Evolutionary conservation across 768 basidiomycete genomes (phyloP).

Genomic region (Chiua virens): DNA sequence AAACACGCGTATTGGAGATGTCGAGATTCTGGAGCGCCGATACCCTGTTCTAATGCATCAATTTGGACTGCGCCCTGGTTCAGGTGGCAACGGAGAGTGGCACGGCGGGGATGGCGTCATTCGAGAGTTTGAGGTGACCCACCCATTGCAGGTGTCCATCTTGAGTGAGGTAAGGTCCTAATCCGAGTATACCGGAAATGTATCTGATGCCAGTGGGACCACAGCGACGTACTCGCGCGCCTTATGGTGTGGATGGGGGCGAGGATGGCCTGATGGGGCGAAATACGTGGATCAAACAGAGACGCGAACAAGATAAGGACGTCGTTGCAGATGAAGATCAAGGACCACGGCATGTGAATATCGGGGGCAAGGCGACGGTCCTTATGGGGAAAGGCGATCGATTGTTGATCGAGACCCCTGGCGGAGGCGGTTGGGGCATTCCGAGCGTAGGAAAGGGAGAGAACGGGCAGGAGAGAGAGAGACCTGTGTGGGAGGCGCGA

Average conservation of each 20-base stretch:
- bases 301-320: slow-evolving; percentile 68
- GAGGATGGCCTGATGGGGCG: slow-evolving; percentile 66
- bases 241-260: slow-evolving; percentile 86
- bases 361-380: slow-evolving; percentile 86
- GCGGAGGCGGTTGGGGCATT: slow-evolving; percentile 84
- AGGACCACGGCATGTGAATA: slow-evolving; percentile 66
- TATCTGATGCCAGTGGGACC: neutral
- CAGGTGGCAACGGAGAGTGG: slow-evolving; percentile 71
- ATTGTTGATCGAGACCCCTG: slow-evolving; percentile 83
- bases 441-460: slow-evolving; percentile 14
- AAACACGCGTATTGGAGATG: slow-evolving; percentile 89
- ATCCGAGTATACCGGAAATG: neutral
- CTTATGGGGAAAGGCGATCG: slow-evolving; percentile 88
- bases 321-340: slow-evolving; percentile 38
- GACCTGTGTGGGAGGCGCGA: slow-evolving; percentile 60
- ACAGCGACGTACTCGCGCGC: slow-evolving; percentile 80
- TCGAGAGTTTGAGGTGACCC: slow-evolving; percentile 79
- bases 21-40: slow-evolving; percentile 90
- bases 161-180: slow-evolving; percentile 67
- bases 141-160: slow-evolving; percentile 84
- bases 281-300: slow-evolving; percentile 85
- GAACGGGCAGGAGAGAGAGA: slow-evolving; percentile 29
- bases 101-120: slow-evolving; percentile 83
- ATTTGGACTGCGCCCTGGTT: slow-evolving; percentile 72
- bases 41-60: slow-evolving; percentile 89